Conservation (phyloP, 768 basidiomycete genomes). For the Tephrocybe sp. region DNA sequence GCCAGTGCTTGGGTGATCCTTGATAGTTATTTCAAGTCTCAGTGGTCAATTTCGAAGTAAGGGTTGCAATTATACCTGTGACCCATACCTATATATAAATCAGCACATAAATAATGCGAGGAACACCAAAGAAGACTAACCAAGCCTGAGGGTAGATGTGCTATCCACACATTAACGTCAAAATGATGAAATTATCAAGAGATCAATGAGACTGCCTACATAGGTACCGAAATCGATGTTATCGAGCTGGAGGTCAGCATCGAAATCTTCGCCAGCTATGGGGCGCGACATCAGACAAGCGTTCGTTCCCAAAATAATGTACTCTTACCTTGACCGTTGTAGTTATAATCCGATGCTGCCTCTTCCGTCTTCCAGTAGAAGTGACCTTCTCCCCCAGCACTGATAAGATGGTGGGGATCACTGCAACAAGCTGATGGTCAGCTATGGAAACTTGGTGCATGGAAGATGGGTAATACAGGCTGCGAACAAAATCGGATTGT, state of each 20-base stretch:
- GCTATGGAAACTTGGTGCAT: background rate
- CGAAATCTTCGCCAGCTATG: slow-evolving; percentile 55
- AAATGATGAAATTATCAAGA: slow-evolving; percentile 10
- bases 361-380: slow-evolving; percentile 47
- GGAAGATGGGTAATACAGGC: slow-evolving; percentile 34
- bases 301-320: background rate
- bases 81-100: slow-evolving; percentile 30
- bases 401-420: slow-evolving; percentile 52
- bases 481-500: slow-evolving; percentile 49
- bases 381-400: slow-evolving; percentile 56
- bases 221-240: slow-evolving; percentile 59
- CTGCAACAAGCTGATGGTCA: slow-evolving; percentile 21
- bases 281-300: background rate
- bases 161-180: slow-evolving; percentile 27
- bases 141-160: slow-evolving; percentile 44
- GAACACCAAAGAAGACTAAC: slow-evolving; percentile 20
- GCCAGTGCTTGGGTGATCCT: slow-evolving; percentile 49
- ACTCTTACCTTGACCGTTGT: slow-evolving; percentile 47
- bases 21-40: no score
- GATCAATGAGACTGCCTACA: slow-evolving; percentile 29
- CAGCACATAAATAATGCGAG: background rate
- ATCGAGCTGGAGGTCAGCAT: slow-evolving; percentile 40
- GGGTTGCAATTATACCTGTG: slow-evolving; percentile 24
- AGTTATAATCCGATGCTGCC: slow-evolving; percentile 51
- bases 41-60: no score